Evolutionary conservation across 2,329 filamentous ascomycete species (phyloP).

Genomic region (Cordyceps cicadae): DNA sequence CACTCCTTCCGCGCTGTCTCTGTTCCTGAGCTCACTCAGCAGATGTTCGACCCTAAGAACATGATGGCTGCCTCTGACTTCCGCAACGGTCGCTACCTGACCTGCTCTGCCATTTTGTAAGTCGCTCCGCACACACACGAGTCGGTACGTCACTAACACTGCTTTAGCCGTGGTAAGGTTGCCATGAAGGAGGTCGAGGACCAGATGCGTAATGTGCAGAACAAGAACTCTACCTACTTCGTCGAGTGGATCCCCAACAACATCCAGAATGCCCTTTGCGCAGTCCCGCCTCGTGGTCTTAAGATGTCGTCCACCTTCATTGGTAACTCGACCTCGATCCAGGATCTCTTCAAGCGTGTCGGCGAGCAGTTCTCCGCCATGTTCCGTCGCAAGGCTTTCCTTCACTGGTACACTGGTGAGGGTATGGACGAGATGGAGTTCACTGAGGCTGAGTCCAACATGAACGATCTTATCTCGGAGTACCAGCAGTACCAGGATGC

Average conservation of each 20-base stretch:
- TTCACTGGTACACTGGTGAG: conserved; percentile 99
- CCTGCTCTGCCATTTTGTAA: conserved; percentile 97
- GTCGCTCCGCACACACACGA: conserved; percentile 25
- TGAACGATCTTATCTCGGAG: conserved; percentile 99
- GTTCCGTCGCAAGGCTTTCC: conserved; percentile 99
- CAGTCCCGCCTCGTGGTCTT: conserved; percentile 91
- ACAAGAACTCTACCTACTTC: conserved; percentile 99
- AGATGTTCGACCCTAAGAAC: conserved; percentile 99
- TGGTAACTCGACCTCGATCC: conserved; percentile 98
- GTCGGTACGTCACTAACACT: conserved; percentile 11
- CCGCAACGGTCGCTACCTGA: conserved; percentile 99
- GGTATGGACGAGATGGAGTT: conserved; percentile 99
- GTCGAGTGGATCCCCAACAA: conserved; percentile 99
- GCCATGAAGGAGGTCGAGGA: conserved; percentile 99
- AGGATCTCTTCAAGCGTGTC: conserved; percentile 99
- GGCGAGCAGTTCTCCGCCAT: conserved; percentile 99
- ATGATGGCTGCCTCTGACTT: conserved; percentile 99
- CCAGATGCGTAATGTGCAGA: conserved; percentile 99
- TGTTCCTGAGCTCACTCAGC: conserved; percentile 97
- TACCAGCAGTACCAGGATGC: conserved; percentile 99
- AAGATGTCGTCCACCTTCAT: conserved; percentile 99
- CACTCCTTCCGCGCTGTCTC: conserved; percentile 96
- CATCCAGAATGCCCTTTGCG: conserved; percentile 98
- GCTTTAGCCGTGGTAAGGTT: conserved; percentile 81
- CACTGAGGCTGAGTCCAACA: conserved; percentile 99